Conservation (phyloP, 208 protist genomes). For the Tritrichomonas foetus region DNA sequence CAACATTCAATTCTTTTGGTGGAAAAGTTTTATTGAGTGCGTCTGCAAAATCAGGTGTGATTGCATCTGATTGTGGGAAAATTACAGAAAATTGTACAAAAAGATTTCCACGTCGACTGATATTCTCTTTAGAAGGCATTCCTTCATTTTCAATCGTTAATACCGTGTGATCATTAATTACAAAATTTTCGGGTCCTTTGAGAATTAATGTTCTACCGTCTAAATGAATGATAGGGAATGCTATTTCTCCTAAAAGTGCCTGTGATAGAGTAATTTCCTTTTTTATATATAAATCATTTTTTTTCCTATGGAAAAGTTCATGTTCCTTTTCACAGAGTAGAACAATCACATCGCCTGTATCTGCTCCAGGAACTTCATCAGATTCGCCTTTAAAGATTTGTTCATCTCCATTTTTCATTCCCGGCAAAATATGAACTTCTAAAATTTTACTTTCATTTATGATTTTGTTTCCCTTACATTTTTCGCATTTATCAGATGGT, state of each 20-base stretch:
- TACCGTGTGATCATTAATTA: not conserved
- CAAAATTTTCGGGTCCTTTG: not conserved
- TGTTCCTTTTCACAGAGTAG: not conserved
- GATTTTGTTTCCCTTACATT: not conserved
- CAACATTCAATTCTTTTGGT: too few species aligned
- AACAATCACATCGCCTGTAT: not conserved
- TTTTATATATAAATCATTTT: not conserved
- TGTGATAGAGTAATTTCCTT: not conserved
- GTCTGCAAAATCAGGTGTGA: too few species aligned
- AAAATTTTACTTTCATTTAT: not conserved
- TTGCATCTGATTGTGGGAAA: not conserved
- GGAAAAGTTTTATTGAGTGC: too few species aligned
- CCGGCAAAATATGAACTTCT: not conserved
- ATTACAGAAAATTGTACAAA: not conserved
- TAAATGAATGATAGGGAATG: not conserved
- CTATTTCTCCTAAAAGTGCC: constrained; percentile 1
- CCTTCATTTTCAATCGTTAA: not conserved
- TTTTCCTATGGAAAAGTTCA: not conserved
- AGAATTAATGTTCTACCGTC: constrained; percentile 16
- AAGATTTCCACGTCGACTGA: not conserved
- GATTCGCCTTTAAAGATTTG: not conserved
- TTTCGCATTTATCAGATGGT: not conserved
- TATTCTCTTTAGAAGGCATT: not conserved
- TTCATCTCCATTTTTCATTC: not conserved
- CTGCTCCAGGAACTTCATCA: not conserved